Evolutionary conservation across 441 rosid genomes (phyloP).

Genomic region (Lagerstroemia fauriei): DNA sequence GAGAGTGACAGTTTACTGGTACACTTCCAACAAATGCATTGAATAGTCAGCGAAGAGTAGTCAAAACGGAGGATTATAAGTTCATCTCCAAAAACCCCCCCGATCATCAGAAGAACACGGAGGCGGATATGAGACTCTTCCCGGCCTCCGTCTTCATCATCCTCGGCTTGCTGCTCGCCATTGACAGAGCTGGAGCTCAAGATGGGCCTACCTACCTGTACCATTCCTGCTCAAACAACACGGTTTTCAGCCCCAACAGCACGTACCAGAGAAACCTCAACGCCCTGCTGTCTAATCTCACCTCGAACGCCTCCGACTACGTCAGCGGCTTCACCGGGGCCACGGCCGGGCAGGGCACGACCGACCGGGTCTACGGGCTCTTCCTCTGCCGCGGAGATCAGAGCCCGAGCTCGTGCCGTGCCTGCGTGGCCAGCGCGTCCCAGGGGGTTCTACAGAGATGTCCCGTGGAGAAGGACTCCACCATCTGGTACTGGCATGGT

Average conservation of each 20-base stretch:
- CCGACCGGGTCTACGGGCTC: slow-evolving; percentile 38
- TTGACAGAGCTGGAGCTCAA: not conserved
- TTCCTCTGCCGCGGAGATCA: slow-evolving; percentile 57
- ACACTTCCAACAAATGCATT: too few species aligned
- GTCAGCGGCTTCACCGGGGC: not conserved
- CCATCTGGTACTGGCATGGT: slow-evolving; percentile 39
- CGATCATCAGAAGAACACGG: not conserved
- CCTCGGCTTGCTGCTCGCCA: not conserved
- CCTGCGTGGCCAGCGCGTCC: slow-evolving; percentile 38
- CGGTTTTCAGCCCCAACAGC: not conserved
- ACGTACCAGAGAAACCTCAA: not conserved
- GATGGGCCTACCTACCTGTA: not conserved
- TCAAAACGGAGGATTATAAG: not conserved
- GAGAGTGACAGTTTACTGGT: too few species aligned
- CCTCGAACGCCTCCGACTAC: not conserved
- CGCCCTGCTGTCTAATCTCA: not conserved
- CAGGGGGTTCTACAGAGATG: slow-evolving; percentile 33
- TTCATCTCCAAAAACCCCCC: not conserved
- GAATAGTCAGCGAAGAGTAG: too few species aligned
- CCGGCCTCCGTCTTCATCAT: not conserved
- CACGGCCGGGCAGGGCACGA: not conserved
- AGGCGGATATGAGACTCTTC: too few species aligned
- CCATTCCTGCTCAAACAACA: not conserved
- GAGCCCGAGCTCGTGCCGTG: slow-evolving; percentile 25
- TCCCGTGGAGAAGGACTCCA: slow-evolving; percentile 33